Base-by-base conservation (phyloP, 345 rosid species). In the Alliaria petiolata region DNA sequence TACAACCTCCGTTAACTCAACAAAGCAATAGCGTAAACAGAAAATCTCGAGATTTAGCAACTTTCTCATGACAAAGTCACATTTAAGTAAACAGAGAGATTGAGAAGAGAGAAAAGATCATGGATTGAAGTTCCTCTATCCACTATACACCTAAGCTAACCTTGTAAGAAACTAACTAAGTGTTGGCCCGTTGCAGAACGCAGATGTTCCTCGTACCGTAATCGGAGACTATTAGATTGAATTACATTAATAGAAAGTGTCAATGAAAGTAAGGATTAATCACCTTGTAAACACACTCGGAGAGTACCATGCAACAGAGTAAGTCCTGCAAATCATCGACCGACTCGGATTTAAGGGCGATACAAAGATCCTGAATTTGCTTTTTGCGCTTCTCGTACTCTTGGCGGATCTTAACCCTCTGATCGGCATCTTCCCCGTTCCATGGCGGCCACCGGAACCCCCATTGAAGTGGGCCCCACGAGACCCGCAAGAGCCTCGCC, bases 231-330 rank as follows among this genome's bases (percentile, higher is more conserved):
- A 22, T 1, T 1, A 22, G 25, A 22, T 1, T 22, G 25, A 22
- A 22, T 22, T 22, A 22, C n/a, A n/a, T n/a, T n/a, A n/a, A n/a
- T n/a, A n/a, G n/a, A n/a, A n/a, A n/a, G n/a, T n/a, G n/a, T n/a
- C n/a, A n/a, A n/a, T n/a, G n/a, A n/a, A n/a, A n/a, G n/a, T n/a
- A n/a, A n/a, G 8, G 46, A 25, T 8, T 53, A 82, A 6, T 15
- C 42, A 88, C 98, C 96, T 93, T 93, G 77, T 91, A 93, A 65
- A 89, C 97, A 82, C 97, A 93, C 81, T 91, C 96, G 7, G 97
- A 84, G 57, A 91, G 91, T 52, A 93, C 96, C 98, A 93, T 89
- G 86, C 96, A 93, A 66, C 98, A 91, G 78, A 93, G 90, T 34
- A 93, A 81, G 62, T 89, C 98, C 79, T 87, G 97, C 68, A 91